These are phyloP conservation scores for Suillus weaverae DNA, from an alignment of 768 basidiomycete genomes.

Conservation along the genomic window DNA sequence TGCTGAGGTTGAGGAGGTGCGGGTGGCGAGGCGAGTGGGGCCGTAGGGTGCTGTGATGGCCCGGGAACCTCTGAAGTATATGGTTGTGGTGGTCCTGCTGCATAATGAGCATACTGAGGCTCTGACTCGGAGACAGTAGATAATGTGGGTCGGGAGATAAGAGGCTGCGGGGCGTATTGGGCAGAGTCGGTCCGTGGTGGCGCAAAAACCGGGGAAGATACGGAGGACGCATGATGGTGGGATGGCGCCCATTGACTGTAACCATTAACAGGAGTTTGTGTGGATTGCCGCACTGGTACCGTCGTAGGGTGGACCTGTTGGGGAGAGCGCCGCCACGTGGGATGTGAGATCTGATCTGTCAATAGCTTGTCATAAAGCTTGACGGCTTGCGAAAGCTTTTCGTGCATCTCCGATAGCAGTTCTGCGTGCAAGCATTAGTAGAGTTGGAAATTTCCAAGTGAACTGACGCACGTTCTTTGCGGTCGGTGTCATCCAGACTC, in stretches of 20 bases:
- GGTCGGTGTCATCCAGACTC: constrained; percentile 79
- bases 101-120: constrained; percentile 26
- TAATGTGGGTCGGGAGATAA: constrained; percentile 27
- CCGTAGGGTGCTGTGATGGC: constrained; percentile 9
- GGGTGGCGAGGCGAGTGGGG: constrained; percentile 17
- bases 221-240: constrained; percentile 18
- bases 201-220: constrained; percentile 16
- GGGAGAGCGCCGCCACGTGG: constrained; percentile 53
- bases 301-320: constrained; percentile 12
- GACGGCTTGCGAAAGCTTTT: constrained; percentile 89
- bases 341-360: constrained; percentile 78
- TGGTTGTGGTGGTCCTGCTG: constrained; percentile 8
- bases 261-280: constrained; percentile 26
- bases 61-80: constrained; percentile 1
- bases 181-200: constrained; percentile 21
- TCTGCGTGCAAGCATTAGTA: constrained; percentile 44
- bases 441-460: not conserved
- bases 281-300: not conserved
- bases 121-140: constrained; percentile 27
- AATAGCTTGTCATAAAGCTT: constrained; percentile 87
- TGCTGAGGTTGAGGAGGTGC: constrained; percentile 16
- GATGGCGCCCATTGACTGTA: constrained; percentile 34
- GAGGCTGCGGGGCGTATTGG: constrained; percentile 20
- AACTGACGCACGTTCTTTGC: constrained; percentile 74
- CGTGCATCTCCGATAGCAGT: constrained; percentile 90